These are phyloP conservation scores for Alternaria triticimaculans DNA, from an alignment of 2,329 filamentous ascomycete species.

Conservation along the genomic window DNA sequence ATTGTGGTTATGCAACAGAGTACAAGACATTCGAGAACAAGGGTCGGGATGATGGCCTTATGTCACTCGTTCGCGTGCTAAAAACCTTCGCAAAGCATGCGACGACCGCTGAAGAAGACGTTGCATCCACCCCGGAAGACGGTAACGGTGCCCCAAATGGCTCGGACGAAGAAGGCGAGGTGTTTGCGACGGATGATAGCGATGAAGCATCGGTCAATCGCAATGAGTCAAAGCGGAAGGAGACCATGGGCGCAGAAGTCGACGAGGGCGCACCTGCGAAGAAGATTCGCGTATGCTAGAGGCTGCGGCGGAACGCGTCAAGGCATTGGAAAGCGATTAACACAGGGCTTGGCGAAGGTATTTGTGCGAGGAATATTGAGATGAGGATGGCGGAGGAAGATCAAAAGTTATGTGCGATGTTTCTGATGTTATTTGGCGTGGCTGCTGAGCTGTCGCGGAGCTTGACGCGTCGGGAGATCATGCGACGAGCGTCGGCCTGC, in stretches of 20 bases:
- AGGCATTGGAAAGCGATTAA: too few relatives aligned
- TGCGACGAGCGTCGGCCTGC: not conserved
- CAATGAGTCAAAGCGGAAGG: not conserved
- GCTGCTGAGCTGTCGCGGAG: not conserved
- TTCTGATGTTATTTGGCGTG: too few relatives aligned
- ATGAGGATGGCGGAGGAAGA: too few relatives aligned
- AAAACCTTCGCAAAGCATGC: not conserved
- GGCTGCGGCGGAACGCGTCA: not conserved
- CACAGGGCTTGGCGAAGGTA: too few relatives aligned
- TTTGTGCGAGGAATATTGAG: too few relatives aligned
- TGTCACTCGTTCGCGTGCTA: not conserved
- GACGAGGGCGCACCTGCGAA: not conserved
- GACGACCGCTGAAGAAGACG: not conserved
- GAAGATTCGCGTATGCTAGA: not conserved
- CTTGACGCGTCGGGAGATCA: not conserved
- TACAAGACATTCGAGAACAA: not conserved
- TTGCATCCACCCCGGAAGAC: not conserved
- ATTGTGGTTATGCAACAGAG: not conserved
- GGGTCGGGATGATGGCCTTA: not conserved
- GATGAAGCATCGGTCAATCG: not conserved
- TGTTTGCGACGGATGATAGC: not conserved
- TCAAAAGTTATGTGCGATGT: too few relatives aligned
- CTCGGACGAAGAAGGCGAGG: rapidly evolving
- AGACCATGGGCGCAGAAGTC: not conserved
- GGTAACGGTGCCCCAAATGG: not conserved